Evolutionary conservation across 768 basidiomycete species (phyloP), one percentile per base, ranked within the genome.

Genomic region (Tylopilus balloui): DNA sequence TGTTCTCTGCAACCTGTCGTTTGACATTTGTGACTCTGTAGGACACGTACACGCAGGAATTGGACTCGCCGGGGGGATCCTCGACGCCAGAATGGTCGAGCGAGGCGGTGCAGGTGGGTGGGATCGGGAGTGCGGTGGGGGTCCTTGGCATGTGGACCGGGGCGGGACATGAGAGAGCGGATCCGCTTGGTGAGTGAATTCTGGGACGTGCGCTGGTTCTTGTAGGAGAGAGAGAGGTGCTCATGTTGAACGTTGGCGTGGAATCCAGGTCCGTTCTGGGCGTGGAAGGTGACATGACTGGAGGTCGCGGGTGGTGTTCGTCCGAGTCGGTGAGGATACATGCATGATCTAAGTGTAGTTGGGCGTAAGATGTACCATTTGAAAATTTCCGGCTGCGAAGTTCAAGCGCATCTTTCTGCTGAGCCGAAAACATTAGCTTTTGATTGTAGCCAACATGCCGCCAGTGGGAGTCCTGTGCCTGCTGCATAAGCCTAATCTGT

Each of bases 31-130:
- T 6, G 28, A 47, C 41, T 14, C 6, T 46, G 2, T 31, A 60
- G 58, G 54, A 64, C 25, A 61, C 59, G 2, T 47, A 43, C 19
- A 37, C 35, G 14, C 55, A 76, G 69, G 68, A 61, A 1, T 70
- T 73, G 4, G 62, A 53, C 19, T 51, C 14, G 45, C 63, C n/a
- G n/a, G n/a, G n/a, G 0, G 67, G 67, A 11, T 63, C 71, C 15
- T 57, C 61, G 17, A 51, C 51, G 5, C 67, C 73, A 0, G 73
- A 79, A 52, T 83, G 80, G 81, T 63, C 68, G 2, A 75, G 71
- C 12, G 80, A 83, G 51, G 77, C 72, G n/a, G 65, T 83, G 0
- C 81, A 83, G 51, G 60, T 82, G 11, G 82, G 82, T 12, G 74
- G 73, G 2, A 64, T 77, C 14, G 78, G 78, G 6, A 78, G 78